Evolutionary conservation across 169 alveolate genomes (phyloP), one percentile per base, ranked within the genome.

Genomic region (Eimeria necatrix): DNA sequence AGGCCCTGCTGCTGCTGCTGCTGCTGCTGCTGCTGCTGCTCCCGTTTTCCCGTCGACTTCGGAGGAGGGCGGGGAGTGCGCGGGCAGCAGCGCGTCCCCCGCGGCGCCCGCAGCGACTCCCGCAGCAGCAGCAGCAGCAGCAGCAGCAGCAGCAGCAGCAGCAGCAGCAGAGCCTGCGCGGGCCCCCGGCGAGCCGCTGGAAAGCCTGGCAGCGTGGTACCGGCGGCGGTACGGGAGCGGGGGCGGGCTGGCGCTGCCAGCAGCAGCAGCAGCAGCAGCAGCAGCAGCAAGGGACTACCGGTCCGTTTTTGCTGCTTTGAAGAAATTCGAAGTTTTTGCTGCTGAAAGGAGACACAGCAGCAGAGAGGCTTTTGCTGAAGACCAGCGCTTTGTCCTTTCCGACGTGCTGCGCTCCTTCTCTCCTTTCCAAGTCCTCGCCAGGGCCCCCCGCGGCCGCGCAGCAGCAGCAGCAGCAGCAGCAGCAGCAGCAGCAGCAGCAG

Each of bases 331-430:
- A 60, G 5, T 48, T 10, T 8, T 76, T 24, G 24, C 61, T 48
- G 86, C 61, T 6, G 86, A 24, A 3, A 3, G 86, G 64, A 32
- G 86, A 48, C 86, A 76, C 26, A 3, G 86, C 56, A 76, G 86
- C 86, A 32, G 86, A 8, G 86, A 76, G 61, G 86, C 86, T 2
- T 4, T 46, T 76, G 56, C 59, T 2, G 86, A 76, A 46, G 86
- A 76, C 61, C 24, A 7, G 5, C 6, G 59, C 14, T 76, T 32
- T 48, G 86, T 76, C 18, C 56, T 41, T 3, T 10, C 22, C 32
- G 86, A 76, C 22, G 86, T 76, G 26, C 5, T 76, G 7, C 86
- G 86, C 24, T 76, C 64, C 86, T 76, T 76, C 86, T 46, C 86
- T 22, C 86, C 86, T 22, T 76, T 41, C 61, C 56, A 24, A 12